Conservation (phyloP, 2,329 filamentous ascomycete genomes). For the Botrytis hyacinthi region DNA sequence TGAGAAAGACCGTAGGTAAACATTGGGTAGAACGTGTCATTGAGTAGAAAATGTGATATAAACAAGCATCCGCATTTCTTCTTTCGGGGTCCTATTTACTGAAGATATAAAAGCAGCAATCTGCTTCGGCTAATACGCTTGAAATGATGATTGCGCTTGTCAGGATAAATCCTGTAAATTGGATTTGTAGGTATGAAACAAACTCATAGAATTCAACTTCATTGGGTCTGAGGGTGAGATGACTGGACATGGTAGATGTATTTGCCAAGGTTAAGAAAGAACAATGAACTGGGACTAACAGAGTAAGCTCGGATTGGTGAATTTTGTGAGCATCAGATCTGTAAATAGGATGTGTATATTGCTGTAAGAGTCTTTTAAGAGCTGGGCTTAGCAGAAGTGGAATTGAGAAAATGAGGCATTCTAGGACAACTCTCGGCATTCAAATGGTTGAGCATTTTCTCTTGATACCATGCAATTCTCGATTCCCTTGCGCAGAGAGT, state of each 20-base stretch:
- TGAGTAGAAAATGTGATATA: background rate
- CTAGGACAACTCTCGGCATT: background rate
- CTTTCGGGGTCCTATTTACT: background rate
- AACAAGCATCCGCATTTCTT: background rate
- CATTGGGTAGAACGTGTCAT: too few species aligned
- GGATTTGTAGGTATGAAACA: background rate
- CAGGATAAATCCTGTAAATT: background rate
- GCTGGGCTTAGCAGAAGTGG: background rate
- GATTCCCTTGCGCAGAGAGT: rapidly evolving
- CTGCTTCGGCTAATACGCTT: too few species aligned
- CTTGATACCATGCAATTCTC: background rate
- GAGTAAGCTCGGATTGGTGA: background rate
- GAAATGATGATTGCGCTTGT: background rate
- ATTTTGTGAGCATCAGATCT: background rate
- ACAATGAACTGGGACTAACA: background rate
- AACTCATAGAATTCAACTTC: too few species aligned
- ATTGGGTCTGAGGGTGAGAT: too few species aligned
- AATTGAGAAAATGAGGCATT: background rate
- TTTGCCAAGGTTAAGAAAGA: background rate
- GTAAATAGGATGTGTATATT: background rate
- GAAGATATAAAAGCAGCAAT: background rate
- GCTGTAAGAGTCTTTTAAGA: background rate
- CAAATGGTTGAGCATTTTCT: background rate
- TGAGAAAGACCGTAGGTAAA: background rate
- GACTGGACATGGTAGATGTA: background rate